These are phyloP conservation scores for Sphenostylis stenocarpa DNA, from an alignment of 306 rosid species.

Conservation along the genomic window DNA sequence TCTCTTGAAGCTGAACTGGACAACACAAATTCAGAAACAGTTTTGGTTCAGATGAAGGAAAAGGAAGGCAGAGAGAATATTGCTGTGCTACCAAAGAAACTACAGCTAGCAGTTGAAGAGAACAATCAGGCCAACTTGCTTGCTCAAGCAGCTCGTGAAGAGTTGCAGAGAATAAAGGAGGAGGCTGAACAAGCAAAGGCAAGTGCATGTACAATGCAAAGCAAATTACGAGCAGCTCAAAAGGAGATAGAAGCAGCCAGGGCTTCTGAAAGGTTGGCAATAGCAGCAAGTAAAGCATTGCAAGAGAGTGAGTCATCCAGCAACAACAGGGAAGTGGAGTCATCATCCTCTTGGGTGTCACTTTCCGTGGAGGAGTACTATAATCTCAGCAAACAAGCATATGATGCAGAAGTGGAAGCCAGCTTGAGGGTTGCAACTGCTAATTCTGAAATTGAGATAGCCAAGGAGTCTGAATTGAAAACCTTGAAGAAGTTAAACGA, in stretches of 20 bases:
- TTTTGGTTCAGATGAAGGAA: slow-evolving; percentile 64
- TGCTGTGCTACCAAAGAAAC: slow-evolving; percentile 63
- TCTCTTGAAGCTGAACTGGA: slow-evolving; percentile 89
- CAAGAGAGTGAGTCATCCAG: slow-evolving; percentile 76
- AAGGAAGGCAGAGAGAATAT: slow-evolving; percentile 71
- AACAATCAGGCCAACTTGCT: slow-evolving; percentile 68
- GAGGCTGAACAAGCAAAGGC: slow-evolving; percentile 92
- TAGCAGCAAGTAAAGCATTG: slow-evolving; percentile 81
- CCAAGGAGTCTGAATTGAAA: slow-evolving; percentile 72
- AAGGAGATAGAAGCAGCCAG: slow-evolving; percentile 92
- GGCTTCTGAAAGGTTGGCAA: slow-evolving; percentile 81
- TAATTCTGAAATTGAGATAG: slow-evolving; percentile 63
- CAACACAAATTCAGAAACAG: slow-evolving; percentile 64
- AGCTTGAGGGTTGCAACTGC: slow-evolving; percentile 60
- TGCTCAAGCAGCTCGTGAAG: slow-evolving; percentile 61
- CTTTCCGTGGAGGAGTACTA: slow-evolving; percentile 81
- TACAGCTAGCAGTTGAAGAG: slow-evolving; percentile 72
- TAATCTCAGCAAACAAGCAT: slow-evolving; percentile 78
- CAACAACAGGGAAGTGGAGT: slow-evolving; percentile 42
- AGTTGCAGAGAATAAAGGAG: slow-evolving; percentile 64
- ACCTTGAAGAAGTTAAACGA: slow-evolving; percentile 72
- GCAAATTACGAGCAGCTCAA: slow-evolving; percentile 77
- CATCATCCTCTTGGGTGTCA: slow-evolving; percentile 56
- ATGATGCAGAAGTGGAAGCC: slow-evolving; percentile 81
- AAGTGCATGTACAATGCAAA: slow-evolving; percentile 71